Conservation (phyloP, 108 stramenopile species). For the Licmophora abbreviata region DNA sequence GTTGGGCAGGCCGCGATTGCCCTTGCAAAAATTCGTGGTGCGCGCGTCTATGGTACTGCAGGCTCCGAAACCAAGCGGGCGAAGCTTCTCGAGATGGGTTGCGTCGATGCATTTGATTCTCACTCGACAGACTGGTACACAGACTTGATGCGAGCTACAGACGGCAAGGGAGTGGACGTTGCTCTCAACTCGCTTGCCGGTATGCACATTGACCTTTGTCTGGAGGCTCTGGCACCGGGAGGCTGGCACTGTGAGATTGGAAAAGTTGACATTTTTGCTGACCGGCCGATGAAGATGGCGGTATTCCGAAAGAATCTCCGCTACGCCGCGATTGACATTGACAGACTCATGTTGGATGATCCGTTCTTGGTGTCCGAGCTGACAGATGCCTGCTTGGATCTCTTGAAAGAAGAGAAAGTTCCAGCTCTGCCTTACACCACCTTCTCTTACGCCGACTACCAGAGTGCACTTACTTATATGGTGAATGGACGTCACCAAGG, state of each 20-base stretch:
- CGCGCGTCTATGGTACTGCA: neutral
- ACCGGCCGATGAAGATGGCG: too few relatives aligned
- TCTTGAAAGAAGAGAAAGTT: too few relatives aligned
- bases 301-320: too few relatives aligned
- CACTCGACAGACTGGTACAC: neutral
- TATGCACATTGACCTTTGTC: too few relatives aligned
- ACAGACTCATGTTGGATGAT: too few relatives aligned
- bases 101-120: neutral
- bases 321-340: too few relatives aligned
- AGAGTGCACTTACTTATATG: conserved; percentile 15
- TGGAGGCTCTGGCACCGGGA: neutral
- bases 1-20: neutral
- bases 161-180: neutral
- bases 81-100: too few relatives aligned
- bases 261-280: neutral
- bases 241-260: neutral
- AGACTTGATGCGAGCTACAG: neutral
- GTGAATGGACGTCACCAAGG: conserved; percentile 12
- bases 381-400: too few relatives aligned
- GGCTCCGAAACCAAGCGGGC: neutral
- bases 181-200: neutral
- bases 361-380: too few relatives aligned
- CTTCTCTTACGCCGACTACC: too few relatives aligned
- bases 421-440: too few relatives aligned
- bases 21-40: neutral